Conservation (phyloP, 306 rosid species). For the Castanospermum australe region DNA sequence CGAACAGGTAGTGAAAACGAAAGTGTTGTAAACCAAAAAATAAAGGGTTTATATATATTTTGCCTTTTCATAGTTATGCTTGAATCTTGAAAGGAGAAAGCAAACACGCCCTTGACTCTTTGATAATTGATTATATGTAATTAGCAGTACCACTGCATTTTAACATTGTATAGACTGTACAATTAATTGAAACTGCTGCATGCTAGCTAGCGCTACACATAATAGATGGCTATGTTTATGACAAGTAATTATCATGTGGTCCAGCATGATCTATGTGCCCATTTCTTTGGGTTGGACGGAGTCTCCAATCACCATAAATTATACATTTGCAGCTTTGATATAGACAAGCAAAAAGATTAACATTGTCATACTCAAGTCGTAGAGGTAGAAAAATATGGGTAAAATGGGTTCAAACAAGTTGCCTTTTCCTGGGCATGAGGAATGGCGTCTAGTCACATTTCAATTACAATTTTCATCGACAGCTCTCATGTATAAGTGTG, state of each 20-base stretch:
- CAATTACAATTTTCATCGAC: neutral
- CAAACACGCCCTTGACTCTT: constrained; percentile 19
- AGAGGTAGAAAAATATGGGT: neutral
- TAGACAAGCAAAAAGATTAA: constrained; percentile 34
- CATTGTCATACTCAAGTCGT: constrained; percentile 33
- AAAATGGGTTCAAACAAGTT: neutral
- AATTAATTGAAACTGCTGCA: constrained; percentile 31
- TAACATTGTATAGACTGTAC: constrained; percentile 1
- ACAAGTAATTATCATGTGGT: constrained; percentile 47
- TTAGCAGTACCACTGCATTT: neutral
- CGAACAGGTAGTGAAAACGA: neutral
- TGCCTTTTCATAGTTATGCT: neutral
- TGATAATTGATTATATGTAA: neutral
- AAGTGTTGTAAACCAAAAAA: neutral
- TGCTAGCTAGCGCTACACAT: constrained; percentile 18
- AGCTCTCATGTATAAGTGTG: neutral
- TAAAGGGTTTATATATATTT: neutral
- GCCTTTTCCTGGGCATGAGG: constrained; percentile 20
- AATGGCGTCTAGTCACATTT: constrained; percentile 30
- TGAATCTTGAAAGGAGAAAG: constrained; percentile 21
- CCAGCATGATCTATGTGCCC: constrained; percentile 41
- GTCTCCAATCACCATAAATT: constrained; percentile 36
- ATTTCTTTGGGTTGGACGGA: constrained; percentile 38
- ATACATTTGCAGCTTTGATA: constrained; percentile 22
- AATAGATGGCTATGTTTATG: constrained; percentile 31